Conservation (phyloP, 2,329 filamentous ascomycete genomes). For the Epichloe aotearoae region DNA sequence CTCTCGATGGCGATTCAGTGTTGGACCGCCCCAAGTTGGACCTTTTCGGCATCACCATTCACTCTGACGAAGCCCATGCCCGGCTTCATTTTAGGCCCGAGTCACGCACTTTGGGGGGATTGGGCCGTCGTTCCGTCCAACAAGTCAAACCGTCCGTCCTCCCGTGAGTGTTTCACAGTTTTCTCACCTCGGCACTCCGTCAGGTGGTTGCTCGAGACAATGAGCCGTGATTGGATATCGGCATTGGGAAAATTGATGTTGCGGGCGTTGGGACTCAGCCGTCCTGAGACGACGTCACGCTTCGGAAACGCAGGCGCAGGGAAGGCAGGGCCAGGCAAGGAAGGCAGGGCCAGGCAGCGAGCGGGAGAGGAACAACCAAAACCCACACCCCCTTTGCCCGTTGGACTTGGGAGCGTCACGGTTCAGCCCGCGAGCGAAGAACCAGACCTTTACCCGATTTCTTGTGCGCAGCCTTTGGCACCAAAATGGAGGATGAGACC, state of each 20-base stretch:
- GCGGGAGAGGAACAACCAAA: slow-evolving; percentile 6
- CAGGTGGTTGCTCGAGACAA: background rate
- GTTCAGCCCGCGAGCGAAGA: slow-evolving; percentile 8
- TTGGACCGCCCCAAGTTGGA: too few relatives aligned
- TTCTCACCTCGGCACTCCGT: too few relatives aligned
- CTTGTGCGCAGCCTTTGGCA: slow-evolving; percentile 26
- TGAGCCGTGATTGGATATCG: background rate
- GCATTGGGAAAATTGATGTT: slow-evolving; percentile 6
- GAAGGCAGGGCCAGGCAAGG: background rate
- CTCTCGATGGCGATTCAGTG: too few relatives aligned
- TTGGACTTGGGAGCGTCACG: slow-evolving; percentile 13
- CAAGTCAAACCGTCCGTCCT: too few relatives aligned
- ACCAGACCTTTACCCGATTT: slow-evolving; percentile 20
- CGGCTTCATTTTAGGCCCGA: too few relatives aligned
- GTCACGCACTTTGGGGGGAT: too few relatives aligned
- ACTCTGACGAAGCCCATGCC: too few relatives aligned
- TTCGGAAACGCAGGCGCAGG: background rate
- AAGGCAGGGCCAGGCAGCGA: background rate
- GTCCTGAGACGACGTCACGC: background rate
- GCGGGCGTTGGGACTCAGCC: slow-evolving; percentile 1
- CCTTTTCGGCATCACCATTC: too few relatives aligned
- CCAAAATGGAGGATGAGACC: slow-evolving; percentile 28
- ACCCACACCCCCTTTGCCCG: slow-evolving; percentile 9
- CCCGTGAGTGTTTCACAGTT: too few relatives aligned
- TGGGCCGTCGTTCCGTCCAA: too few relatives aligned